Evolutionary conservation across 768 basidiomycete species (phyloP).

Genomic region (Suillus spraguei): DNA sequence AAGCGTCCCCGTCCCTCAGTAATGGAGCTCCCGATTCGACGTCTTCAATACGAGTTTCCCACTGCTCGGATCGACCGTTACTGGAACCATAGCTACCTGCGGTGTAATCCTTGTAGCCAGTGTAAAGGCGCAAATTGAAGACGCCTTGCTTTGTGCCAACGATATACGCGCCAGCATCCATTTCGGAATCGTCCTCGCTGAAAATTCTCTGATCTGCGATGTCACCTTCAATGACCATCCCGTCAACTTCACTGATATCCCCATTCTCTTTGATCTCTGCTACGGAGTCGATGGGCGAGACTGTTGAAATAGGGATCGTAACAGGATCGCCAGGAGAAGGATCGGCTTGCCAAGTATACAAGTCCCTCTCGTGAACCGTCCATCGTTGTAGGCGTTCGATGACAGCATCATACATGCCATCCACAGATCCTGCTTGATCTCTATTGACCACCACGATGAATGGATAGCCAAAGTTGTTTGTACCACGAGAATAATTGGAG

Average conservation of each 20-base stretch:
- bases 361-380: conserved; percentile 61
- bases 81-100: conserved; percentile 42
- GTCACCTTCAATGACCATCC: conserved; percentile 57
- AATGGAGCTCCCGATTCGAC: conserved; percentile 44
- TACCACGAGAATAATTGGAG: conserved; percentile 27
- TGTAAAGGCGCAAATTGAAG: conserved; percentile 61
- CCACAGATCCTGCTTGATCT: conserved; percentile 55
- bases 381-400: conserved; percentile 71
- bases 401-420: conserved; percentile 69
- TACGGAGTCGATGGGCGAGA: conserved; percentile 52
- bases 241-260: conserved; percentile 58
- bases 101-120: conserved; percentile 59
- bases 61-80: conserved; percentile 50
- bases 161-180: conserved; percentile 31
- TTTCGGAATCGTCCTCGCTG: conserved; percentile 44
- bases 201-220: conserved; percentile 66
- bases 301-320: conserved; percentile 48
- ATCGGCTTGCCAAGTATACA: conserved; percentile 67
- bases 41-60: conserved; percentile 55
- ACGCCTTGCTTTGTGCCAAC: conserved; percentile 65
- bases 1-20: conserved; percentile 71
- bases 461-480: conserved; percentile 67
- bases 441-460: conserved; percentile 62
- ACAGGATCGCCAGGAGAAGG: conserved; percentile 36
- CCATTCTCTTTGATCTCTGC: conserved; percentile 77